phyloP scores from a whole-genome alignment of 148 eudicot genomes.

The Cornus florida region DNA sequence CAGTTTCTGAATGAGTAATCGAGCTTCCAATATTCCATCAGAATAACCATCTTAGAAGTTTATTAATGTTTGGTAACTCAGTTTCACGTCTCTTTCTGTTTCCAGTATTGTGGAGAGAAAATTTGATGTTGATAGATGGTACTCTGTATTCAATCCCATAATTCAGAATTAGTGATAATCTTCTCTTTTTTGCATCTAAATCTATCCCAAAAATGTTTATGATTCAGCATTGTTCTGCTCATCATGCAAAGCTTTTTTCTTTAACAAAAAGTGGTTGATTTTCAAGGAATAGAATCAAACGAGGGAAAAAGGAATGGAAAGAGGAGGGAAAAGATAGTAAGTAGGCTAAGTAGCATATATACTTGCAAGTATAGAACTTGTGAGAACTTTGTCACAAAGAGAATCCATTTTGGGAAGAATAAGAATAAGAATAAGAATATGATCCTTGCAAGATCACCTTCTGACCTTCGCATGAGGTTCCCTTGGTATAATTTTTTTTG shows the following conservation, averaged over 20 bases:
- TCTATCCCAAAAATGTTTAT: too few species aligned
- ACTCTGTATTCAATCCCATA: not conserved
- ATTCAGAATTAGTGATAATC: conserved; percentile 14
- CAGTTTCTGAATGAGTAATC: not conserved
- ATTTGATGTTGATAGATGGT: conserved; percentile 4
- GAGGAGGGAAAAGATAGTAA: not conserved
- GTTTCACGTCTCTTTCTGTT: conserved; percentile 1
- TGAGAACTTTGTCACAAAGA: conserved; percentile 6
- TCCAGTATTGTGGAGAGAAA: conserved; percentile 2
- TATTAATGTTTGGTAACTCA: conserved; percentile 7
- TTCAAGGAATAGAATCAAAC: conserved; percentile 6
- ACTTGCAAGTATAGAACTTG: not conserved
- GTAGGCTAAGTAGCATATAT: not conserved
- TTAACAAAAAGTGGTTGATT: conserved; percentile 14
- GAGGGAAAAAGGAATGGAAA: not conserved
- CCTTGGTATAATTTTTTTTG: not conserved
- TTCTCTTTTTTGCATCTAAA: not conserved
- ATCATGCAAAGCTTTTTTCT: conserved; percentile 7
- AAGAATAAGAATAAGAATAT: conserved; percentile 29
- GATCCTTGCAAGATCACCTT: conserved; percentile 17
- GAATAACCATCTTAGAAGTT: conserved; percentile 1
- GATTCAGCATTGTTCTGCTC: not conserved
- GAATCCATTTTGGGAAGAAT: conserved; percentile 9
- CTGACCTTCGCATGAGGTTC: conserved; percentile 25
- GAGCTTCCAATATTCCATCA: not conserved